Conservation (phyloP, 257 asterid species). For the Penstemon davidsonii region DNA sequence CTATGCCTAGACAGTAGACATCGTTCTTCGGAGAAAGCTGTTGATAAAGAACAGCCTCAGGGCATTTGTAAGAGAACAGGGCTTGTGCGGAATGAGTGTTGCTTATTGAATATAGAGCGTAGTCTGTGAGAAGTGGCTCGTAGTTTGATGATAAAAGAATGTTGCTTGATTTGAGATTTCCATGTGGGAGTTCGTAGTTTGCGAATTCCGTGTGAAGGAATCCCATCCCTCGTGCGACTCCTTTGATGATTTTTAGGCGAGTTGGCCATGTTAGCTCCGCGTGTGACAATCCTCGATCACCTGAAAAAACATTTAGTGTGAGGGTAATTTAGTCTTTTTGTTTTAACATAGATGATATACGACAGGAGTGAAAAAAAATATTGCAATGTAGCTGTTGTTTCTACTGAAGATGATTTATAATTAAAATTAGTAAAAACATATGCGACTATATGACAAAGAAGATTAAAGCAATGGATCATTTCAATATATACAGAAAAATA, state of each 20-base stretch:
- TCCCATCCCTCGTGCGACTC: conserved; percentile 76
- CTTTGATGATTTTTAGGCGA: conserved; percentile 72
- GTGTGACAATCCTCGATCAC: conserved; percentile 66
- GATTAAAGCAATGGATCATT: too few relatives aligned
- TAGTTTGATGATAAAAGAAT: conserved; percentile 50
- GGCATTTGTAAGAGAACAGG: conserved; percentile 46
- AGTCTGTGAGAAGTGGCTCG: conserved; percentile 85
- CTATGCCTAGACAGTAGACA: conserved; percentile 55
- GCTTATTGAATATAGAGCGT: conserved; percentile 58
- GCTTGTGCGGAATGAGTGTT: conserved; percentile 51
- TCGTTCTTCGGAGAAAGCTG: conserved; percentile 50
- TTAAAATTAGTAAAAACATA: too few relatives aligned
- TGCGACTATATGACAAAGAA: too few relatives aligned
- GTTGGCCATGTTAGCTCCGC: conserved; percentile 65
- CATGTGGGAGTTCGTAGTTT: conserved; percentile 69
- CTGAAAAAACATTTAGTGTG: conserved; percentile 32
- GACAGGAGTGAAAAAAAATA: too few relatives aligned
- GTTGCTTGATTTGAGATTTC: conserved; percentile 92
- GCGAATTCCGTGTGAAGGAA: conserved; percentile 77
- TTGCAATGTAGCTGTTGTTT: too few relatives aligned
- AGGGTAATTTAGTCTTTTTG: too few relatives aligned
- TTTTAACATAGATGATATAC: too few relatives aligned
- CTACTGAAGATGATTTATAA: too few relatives aligned
- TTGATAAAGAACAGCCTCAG: conserved; percentile 46
- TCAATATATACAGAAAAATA: too few relatives aligned